Conservation (phyloP, 192 early-diverging fungal genomes). For the Chytriomyces sp. region DNA sequence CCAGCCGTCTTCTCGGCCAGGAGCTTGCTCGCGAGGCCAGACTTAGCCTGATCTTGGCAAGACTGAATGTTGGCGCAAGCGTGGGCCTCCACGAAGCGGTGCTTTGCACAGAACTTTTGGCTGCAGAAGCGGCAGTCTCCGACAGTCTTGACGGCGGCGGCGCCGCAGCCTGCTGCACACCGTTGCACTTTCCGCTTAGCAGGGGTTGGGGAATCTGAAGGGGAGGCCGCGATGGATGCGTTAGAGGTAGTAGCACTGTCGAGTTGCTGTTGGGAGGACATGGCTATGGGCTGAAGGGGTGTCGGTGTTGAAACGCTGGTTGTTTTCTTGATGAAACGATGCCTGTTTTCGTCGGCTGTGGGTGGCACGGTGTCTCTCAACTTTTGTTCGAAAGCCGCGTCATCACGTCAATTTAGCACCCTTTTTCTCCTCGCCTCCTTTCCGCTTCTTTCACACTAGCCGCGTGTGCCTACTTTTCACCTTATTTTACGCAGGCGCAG, state of each 20-base stretch:
- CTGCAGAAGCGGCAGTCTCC: constrained; percentile 69
- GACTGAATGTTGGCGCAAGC: constrained; percentile 66
- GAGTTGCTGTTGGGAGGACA: no score
- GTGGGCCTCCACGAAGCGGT: constrained; percentile 77
- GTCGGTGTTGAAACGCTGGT: no score
- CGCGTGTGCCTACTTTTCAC: no score
- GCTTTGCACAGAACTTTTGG: constrained; percentile 64
- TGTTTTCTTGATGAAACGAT: no score
- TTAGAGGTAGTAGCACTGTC: constrained; percentile 38
- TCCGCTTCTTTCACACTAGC: no score
- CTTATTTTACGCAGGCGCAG: no score
- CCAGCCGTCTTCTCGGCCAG: constrained; percentile 73
- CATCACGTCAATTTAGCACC: no score
- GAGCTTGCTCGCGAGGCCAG: constrained; percentile 60
- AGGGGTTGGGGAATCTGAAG: constrained; percentile 2
- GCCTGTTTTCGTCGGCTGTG: no score
- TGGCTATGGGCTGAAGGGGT: no score
- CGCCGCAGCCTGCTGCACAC: constrained; percentile 34
- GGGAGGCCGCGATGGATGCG: constrained; percentile 21
- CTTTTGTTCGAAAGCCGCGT: no score
- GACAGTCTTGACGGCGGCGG: constrained; percentile 63
- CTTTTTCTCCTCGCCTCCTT: no score
- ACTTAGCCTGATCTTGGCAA: constrained; percentile 62
- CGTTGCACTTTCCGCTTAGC: constrained; percentile 22
- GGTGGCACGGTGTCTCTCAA: no score